Base-by-base conservation (phyloP, 768 basidiomycete species). In the Tylopilus subfusipes region DNA sequence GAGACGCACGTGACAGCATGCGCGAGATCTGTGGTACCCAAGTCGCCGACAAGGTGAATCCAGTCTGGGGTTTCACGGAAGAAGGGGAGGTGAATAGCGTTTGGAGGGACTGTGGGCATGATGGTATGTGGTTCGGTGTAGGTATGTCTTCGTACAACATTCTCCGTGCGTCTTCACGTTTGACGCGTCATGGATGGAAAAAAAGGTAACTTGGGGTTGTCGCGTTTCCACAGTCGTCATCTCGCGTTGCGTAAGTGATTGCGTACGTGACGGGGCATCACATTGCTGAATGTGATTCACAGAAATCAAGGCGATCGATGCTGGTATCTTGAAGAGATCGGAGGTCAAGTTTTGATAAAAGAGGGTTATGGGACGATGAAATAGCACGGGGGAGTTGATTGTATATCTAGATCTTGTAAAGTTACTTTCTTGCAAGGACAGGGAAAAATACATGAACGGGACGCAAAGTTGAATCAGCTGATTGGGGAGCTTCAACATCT, bases 51-150 rank as follows among this genome's bases (percentile, higher is more conserved):
- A 72, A 76, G 63, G 71, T 84, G 53, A 73, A 76, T 31, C 69
- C 72, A 14, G 67, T 88, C 16, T 83, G 87, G 88, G 82, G 85
- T 18, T 53, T 86, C 44, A 76, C 84, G 56, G 70, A 75, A 19
- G 83, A 90, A 70, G 83, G 85, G 0, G 85, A 88, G 63, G 62
- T 82, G 24, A 68, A 75, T 2, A 75, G 79, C 2, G 60, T 63
- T 21, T 72, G 68, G 67, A 64, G 64, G 47, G 54, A 68, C 25
- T 68, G 57, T 39, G 70, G 72, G 18, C 64, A 73, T 39, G 67
- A 77, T 1, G 77, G 77, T 24, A 46, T 68, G 27, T 68, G 69
- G 67, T 68, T 70, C 21, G 60, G 58, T 29, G 12, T 67, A 19
- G 69, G 67, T 70, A 52, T 36, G 67, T 60, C 49, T 1, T 31